These are phyloP conservation scores for Diaporthe velutina DNA, from an alignment of 2,329 filamentous ascomycete species.

Conservation along the genomic window DNA sequence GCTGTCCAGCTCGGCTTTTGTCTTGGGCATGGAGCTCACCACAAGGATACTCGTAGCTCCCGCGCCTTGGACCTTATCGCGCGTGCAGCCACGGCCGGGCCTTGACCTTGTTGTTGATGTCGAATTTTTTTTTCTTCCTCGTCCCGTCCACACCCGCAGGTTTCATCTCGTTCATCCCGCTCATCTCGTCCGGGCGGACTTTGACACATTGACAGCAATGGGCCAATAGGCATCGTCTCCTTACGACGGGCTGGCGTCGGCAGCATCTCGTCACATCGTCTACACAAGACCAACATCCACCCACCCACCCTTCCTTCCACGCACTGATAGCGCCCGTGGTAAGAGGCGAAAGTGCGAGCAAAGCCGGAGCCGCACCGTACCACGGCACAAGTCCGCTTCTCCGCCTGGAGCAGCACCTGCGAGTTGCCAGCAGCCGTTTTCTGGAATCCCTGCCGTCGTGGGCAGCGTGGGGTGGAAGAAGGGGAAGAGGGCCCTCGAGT, in stretches of 20 bases:
- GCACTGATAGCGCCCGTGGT: constrained; percentile 1
- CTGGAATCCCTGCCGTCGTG: constrained; percentile 19
- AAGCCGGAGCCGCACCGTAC: constrained; percentile 16
- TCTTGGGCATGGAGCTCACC: constrained; percentile 23
- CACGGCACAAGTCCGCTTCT: constrained; percentile 20
- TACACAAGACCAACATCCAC: constrained; percentile 8
- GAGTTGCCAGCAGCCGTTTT: constrained; percentile 8
- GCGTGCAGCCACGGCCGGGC: constrained; percentile 19
- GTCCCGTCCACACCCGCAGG: neutral
- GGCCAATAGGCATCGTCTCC: constrained; percentile 14
- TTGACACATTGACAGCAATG: neutral
- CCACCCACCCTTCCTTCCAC: neutral
- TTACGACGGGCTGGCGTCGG: constrained; percentile 2
- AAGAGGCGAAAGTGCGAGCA: constrained; percentile 18
- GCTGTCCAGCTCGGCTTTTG: constrained; percentile 7
- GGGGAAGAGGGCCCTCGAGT: constrained; percentile 24
- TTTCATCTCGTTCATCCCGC: constrained; percentile 4
- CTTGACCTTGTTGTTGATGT: constrained; percentile 18
- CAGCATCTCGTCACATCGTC: constrained; percentile 10
- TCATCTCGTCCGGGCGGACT: constrained; percentile 16
- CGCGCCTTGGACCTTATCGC: constrained; percentile 27
- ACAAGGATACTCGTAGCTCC: constrained; percentile 35
- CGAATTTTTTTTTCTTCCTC: neutral
- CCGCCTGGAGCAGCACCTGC: constrained; percentile 10
- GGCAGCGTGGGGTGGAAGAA: constrained; percentile 32